These are phyloP conservation scores for Eimeria falciformis DNA, from an alignment of 169 alveolate species.

Conservation along the genomic window DNA sequence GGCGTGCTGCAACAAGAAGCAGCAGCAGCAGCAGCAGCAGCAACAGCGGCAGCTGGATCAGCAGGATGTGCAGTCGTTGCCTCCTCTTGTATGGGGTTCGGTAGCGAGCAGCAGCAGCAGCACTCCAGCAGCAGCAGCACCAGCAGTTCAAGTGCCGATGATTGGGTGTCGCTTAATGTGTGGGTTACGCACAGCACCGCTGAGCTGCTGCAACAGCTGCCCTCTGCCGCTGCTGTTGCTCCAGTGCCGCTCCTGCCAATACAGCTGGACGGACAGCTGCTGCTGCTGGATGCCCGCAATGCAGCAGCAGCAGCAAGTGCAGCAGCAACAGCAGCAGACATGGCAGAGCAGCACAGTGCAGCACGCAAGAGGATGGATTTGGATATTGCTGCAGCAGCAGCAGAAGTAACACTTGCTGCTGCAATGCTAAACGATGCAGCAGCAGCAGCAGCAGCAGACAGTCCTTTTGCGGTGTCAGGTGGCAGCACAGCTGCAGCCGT, in stretches of 20 bases:
- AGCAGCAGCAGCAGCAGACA: background rate
- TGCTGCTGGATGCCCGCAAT: conserved; percentile 14
- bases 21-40: conserved; percentile 9
- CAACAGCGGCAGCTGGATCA: background rate
- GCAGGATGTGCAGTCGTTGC: too few relatives aligned
- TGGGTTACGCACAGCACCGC: background rate
- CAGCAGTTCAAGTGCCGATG: background rate
- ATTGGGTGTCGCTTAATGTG: background rate
- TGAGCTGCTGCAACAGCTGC: conserved; percentile 8
- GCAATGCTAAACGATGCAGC: conserved; percentile 9
- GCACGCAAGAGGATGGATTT: background rate
- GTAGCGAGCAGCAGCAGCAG: background rate
- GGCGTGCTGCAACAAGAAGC: background rate
- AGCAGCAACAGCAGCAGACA: background rate
- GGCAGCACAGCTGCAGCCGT: background rate
- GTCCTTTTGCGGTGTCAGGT: background rate
- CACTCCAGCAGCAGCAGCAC: conserved; percentile 18
- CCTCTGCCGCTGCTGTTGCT: conserved; percentile 18
- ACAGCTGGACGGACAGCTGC: conserved; percentile 1
- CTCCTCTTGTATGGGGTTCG: too few relatives aligned
- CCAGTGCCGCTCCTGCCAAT: conserved; percentile 6
- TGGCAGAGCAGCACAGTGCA: conserved; percentile 1
- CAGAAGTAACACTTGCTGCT: background rate
- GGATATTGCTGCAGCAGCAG: conserved; percentile 1
- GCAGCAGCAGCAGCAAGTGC: conserved; percentile 13